Evolutionary conservation across 306 rosid species (phyloP).

Genomic region (Argentina anserina): DNA sequence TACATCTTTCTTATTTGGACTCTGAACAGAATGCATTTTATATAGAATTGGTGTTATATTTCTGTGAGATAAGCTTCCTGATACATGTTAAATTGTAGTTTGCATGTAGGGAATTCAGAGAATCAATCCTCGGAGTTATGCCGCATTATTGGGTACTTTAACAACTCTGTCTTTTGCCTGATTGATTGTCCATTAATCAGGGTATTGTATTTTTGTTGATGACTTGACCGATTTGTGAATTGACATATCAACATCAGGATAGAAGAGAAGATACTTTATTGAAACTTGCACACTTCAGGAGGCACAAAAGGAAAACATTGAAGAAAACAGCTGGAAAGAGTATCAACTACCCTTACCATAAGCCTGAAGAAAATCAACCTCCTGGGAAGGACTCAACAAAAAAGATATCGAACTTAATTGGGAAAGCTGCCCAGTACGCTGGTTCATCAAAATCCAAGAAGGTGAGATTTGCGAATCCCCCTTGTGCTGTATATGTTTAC

Average conservation of each 20-base stretch:
- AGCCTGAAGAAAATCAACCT: constrained; percentile 94
- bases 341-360: constrained; percentile 59
- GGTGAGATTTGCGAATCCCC: constrained; percentile 43
- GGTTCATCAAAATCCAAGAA: constrained; percentile 77
- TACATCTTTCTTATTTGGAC: neutral
- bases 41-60: neutral
- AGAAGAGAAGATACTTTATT: constrained; percentile 93
- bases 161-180: neutral
- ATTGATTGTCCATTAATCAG: neutral
- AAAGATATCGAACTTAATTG: constrained; percentile 85
- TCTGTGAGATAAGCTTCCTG: constrained; percentile 30
- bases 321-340: constrained; percentile 75
- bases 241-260: constrained; percentile 53
- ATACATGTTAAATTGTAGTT: constrained; percentile 56
- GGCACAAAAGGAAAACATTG: constrained; percentile 83
- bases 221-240: constrained; percentile 12
- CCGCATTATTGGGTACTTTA: constrained; percentile 91
- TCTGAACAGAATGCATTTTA: neutral
- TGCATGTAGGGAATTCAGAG: constrained; percentile 98
- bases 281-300: constrained; percentile 72
- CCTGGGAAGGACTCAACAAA: constrained; percentile 94
- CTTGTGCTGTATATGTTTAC: constrained; percentile 7
- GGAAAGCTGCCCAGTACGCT: constrained; percentile 85
- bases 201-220: constrained; percentile 5
- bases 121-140: constrained; percentile 94